Evolutionary conservation across 1,139 yeast species (phyloP), one percentile per base, ranked within the genome.

Genomic region (Sugiyamaella grinbergsii): DNA sequence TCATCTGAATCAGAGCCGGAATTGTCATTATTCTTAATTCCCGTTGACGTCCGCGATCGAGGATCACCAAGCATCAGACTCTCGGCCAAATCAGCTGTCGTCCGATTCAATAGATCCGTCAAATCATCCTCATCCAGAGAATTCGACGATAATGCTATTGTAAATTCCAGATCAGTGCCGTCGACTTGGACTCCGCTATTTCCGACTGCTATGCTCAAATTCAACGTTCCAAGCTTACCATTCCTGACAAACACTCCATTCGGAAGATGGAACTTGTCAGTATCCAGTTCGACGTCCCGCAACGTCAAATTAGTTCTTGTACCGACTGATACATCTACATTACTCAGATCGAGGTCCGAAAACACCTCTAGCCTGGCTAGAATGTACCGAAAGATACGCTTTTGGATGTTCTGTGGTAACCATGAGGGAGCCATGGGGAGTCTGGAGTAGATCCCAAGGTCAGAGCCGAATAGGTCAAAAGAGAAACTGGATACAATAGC

Each of bases 341-440:
- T 85, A 15, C 90, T 85, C 29, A 87, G 72, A 64, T 89, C 94
- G 23, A 89, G 78, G 62, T 86, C 88, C 1, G 95, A 84, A 64
- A 90, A 87, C 37, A 90, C 70, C n/a, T 91, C 82, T 37, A 90
- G 77, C 66, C 88, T 94, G 63, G 85, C 89, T 19, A 90, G 76
- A 3, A 89, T 81, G 68, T 88, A 89, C 47, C 85, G 78, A 47
- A 90, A 78, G 44, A 90, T 79, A 61, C 95, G 74, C 68, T 86
- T 85, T 64, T 89, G 96, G 42, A 90, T 76, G 65, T 83, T 85
- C 64, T 84, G 91, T 8, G 95, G 93, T 66, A 85, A 76, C 94
- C 95, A 86, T 50, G 65, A 57, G 33, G 65, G 62, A 40, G 57
- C 60, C 58, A 54, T 54, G 47, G 24, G 29, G 22, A 20, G 13